Evolutionary conservation across 2,329 filamentous ascomycete genomes (phyloP).

Genomic region (Aspergillus neoniger): DNA sequence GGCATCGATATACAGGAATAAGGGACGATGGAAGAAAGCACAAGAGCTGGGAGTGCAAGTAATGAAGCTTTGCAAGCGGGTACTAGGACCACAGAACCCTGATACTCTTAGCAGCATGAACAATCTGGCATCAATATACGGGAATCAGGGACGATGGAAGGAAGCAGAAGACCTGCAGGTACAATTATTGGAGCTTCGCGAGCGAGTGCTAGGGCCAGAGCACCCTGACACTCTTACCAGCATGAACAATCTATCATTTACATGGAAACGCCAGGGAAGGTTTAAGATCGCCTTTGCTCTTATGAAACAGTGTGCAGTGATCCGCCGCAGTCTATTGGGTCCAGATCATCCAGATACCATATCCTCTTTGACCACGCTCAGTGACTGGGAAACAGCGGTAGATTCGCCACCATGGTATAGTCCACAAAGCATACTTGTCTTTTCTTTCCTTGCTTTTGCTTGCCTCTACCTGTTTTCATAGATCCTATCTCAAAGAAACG

Average conservation of each 20-base stretch:
- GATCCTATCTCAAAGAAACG: no score
- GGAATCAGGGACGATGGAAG: no score
- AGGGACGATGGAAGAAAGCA: not conserved
- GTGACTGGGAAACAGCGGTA: not conserved
- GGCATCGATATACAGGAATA: not conserved
- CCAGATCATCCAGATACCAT: not conserved
- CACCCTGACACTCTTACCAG: not conserved
- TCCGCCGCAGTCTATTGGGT: not conserved
- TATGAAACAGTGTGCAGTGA: not conserved
- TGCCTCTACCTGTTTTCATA: no score
- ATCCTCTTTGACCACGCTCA: not conserved
- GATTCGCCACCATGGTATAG: not conserved
- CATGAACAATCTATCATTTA: not conserved
- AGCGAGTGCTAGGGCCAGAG: not conserved
- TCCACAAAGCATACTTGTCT: no score
- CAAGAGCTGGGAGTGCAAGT: not conserved
- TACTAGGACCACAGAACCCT: no score
- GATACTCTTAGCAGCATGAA: no score
- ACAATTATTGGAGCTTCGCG: no score
- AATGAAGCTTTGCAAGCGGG: accelerated
- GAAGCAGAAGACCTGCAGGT: no score
- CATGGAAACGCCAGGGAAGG: not conserved
- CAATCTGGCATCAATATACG: no score
- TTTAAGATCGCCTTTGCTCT: not conserved
- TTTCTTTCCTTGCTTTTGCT: no score